Evolutionary conservation across 306 rosid genomes (phyloP), one percentile per base, ranked within the genome.

Genomic region (Dryas drummondii): DNA sequence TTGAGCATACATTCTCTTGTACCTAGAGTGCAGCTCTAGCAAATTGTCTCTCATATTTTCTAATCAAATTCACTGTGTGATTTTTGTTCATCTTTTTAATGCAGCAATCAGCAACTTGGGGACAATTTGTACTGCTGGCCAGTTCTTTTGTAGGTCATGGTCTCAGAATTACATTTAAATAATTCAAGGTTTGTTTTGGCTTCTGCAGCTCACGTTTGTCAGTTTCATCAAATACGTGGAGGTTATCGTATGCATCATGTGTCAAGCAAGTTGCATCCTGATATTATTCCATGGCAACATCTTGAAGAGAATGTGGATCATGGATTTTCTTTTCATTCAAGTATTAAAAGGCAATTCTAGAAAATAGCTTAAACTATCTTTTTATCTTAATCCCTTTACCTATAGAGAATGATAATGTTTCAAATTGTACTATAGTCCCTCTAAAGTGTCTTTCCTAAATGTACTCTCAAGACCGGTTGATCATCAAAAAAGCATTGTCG

Each of bases 131-230:
- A 32, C 26, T 44, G 27, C 51, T 41, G 51, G 32, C 22, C 22
- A 22, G 22, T 41, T 55, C 47, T 27, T 4, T 4, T 71, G 37
- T 10, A 37, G 75, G 52, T 47, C 26, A 11, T 66, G 17, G 17
- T 66, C 71, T 3, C 52, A 66, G 54, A 67, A n/a, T 19, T 26
- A 5, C 26, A 16, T 16, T 8, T 13, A 27, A 16, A 41, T 13
- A 49, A 51, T 49, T 19, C 60, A 52, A 52, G 74, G 74, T 70
- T 15, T 54, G 15, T 48, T 22, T 48, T 46, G 53, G 9, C 54
- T n/a, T 70, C 17, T 44, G 51, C 52, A 65, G 51, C 52, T 44
- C 53, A 10, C 15, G 16, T 65, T 41, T 63, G 26, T 41, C 22
- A 63, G 37, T 63, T 32, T 32, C 37, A 32, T 32, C 37, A 32